Evolutionary conservation across 2,329 filamentous ascomycete species (phyloP).

Genomic region (Beauveria sp.): DNA sequence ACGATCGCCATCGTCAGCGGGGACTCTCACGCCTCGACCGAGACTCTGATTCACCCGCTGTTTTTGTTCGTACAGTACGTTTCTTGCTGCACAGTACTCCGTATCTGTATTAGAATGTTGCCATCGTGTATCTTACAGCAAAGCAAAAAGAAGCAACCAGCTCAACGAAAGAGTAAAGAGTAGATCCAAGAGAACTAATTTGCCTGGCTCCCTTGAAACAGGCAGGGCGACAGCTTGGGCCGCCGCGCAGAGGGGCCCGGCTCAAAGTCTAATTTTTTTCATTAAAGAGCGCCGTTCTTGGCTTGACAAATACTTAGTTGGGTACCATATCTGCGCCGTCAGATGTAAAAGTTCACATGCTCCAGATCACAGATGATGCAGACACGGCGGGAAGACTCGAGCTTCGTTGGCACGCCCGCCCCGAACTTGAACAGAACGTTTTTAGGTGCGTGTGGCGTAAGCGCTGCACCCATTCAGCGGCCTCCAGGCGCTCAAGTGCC

Average conservation of each 20-base stretch:
- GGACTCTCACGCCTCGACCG: neutral
- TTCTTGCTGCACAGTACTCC: neutral
- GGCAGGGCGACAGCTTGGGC: neutral
- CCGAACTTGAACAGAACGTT: neutral
- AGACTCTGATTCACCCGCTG: neutral
- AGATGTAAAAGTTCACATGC: neutral
- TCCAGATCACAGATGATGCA: neutral
- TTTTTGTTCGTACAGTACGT: neutral
- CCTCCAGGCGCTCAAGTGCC: neutral
- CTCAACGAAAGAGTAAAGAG: neutral
- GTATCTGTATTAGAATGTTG: neutral
- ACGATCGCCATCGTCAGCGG: slow-evolving; percentile 1
- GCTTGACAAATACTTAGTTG: neutral
- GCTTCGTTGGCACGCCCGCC: neutral
- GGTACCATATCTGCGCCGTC: neutral
- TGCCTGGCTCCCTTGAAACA: slow-evolving; percentile 3
- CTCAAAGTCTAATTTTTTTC: neutral
- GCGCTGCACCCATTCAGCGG: neutral
- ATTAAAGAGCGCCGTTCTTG: neutral
- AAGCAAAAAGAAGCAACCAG: neutral
- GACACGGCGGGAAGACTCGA: neutral
- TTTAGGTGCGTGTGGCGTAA: neutral
- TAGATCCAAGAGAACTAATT: neutral
- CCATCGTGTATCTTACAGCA: neutral
- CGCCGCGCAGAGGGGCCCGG: neutral